A percentile compares a stretch with the other conserved stretches of the same genome.
phyloP scores from a whole-genome alignment of 305 asterid genomes.

The Fraxinus latifolia region DNA sequence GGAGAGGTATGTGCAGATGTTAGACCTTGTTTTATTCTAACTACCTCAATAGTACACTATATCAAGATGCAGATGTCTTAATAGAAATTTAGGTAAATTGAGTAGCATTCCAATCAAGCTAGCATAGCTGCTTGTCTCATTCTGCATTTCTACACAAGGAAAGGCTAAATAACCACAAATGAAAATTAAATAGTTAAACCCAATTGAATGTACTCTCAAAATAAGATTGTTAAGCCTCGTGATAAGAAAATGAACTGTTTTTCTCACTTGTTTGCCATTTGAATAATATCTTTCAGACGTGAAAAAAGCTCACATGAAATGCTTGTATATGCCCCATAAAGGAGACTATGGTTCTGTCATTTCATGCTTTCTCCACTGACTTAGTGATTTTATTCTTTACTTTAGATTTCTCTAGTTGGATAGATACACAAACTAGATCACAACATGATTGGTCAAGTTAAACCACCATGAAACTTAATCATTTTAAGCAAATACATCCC shows the following conservation, averaged over 20 bases:
- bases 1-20: constrained; percentile 70
- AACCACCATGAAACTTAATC: background rate
- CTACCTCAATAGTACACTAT: constrained; percentile 18
- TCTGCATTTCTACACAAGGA: background rate
- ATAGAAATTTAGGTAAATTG: background rate
- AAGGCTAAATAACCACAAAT: background rate
- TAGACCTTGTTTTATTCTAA: constrained; percentile 5
- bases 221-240: background rate
- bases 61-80: constrained; percentile 14
- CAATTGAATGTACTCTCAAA: background rate
- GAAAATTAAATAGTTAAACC: background rate
- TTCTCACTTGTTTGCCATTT: background rate
- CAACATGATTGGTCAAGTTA: constrained; percentile 4
- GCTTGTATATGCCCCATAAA: background rate
- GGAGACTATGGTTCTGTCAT: background rate
- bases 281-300: background rate
- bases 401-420: background rate
- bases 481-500: background rate
- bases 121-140: background rate
- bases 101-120: background rate
- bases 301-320: background rate
- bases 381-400: background rate
- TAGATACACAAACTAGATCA: constrained; percentile 8
- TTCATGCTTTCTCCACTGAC: constrained; percentile 6
- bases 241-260: background rate